These are phyloP conservation scores for Rubroboletus satanas DNA, from an alignment of 768 basidiomycete species.

Conservation along the genomic window DNA sequence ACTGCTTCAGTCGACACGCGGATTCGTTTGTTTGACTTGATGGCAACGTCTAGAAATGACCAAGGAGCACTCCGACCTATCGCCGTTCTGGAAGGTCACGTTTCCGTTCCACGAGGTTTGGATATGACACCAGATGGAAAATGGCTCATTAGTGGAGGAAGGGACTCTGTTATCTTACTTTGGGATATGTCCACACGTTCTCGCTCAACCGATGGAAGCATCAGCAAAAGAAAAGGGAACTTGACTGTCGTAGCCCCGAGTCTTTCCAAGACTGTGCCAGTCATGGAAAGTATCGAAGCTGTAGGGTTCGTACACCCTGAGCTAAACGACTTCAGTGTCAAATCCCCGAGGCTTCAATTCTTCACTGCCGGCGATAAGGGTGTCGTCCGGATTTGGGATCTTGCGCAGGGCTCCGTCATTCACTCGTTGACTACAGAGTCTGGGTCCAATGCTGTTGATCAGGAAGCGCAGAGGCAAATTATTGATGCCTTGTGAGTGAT, in stretches of 20 bases:
- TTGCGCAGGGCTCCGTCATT: slow-evolving; percentile 56
- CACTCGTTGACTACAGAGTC: slow-evolving; percentile 51
- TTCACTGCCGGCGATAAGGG: slow-evolving; percentile 94
- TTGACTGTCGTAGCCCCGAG: slow-evolving; percentile 47
- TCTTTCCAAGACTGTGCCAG: slow-evolving; percentile 74
- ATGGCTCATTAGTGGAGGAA: slow-evolving; percentile 87
- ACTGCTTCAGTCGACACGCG: slow-evolving; percentile 91
- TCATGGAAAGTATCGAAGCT: slow-evolving; percentile 84
- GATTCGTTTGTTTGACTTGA: slow-evolving; percentile 89
- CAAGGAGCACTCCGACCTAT: slow-evolving; percentile 59
- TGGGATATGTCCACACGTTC: slow-evolving; percentile 65
- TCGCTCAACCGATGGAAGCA: slow-evolving; percentile 4
- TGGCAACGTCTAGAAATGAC: slow-evolving; percentile 54
- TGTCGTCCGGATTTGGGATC: slow-evolving; percentile 81
- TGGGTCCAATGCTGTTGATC: slow-evolving; percentile 37
- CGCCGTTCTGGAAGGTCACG: slow-evolving; percentile 90
- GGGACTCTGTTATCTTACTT: slow-evolving; percentile 88
- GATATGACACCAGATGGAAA: slow-evolving; percentile 82
- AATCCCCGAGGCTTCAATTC: slow-evolving; percentile 50
- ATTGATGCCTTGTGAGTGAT: slow-evolving; percentile 71
- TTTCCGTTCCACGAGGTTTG: slow-evolving; percentile 88
- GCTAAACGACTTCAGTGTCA: slow-evolving; percentile 37
- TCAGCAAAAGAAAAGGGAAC: slow-evolving; percentile 40
- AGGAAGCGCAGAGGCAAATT: slow-evolving; percentile 84
- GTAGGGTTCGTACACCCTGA: slow-evolving; percentile 65